A percentile compares a stretch with the other conserved stretches of the same genome.
These are phyloP conservation scores for Scheffersomyces illinoinensis DNA, from an alignment of 1,139 yeast genomes.

Conservation along the genomic window DNA sequence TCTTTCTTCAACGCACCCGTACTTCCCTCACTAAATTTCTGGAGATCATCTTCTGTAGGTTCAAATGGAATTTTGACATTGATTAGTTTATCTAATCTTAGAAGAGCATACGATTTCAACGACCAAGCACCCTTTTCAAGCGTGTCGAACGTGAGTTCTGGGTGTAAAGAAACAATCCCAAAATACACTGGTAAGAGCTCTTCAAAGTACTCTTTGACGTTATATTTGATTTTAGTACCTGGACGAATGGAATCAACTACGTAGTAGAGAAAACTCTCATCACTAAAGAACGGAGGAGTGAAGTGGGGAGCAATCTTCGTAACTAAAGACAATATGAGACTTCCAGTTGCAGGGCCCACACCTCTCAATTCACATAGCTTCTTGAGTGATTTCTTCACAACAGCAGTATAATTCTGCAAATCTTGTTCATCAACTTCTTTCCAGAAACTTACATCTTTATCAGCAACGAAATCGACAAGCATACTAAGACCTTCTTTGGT, in stretches of 20 bases:
- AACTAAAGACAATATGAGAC: constrained; percentile 41
- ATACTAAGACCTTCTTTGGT: constrained; percentile 31
- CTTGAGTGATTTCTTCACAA: constrained; percentile 27
- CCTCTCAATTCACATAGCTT: constrained; percentile 39
- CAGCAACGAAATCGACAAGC: constrained; percentile 18
- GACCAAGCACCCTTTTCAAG: constrained; percentile 44
- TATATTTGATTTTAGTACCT: constrained; percentile 40
- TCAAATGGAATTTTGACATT: constrained; percentile 25
- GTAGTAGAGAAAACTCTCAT: constrained; percentile 42
- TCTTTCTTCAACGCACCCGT: constrained; percentile 1
- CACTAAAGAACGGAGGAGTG: constrained; percentile 52
- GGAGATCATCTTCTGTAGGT: constrained; percentile 12
- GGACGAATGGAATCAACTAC: constrained; percentile 32
- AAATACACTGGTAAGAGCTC: constrained; percentile 30
- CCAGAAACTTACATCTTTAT: constrained; percentile 7
- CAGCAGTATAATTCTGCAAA: constrained; percentile 14
- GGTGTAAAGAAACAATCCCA: constrained; percentile 12
- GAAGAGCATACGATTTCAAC: constrained; percentile 28
- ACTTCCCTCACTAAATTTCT: constrained; percentile 3
- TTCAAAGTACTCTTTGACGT: constrained; percentile 41
- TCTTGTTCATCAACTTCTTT: constrained; percentile 3
- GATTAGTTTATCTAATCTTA: constrained; percentile 24
- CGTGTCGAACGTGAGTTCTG: constrained; percentile 14
- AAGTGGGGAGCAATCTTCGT: constrained; percentile 16
- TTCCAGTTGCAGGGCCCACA: constrained; percentile 55